These are phyloP conservation scores for Aristolochia californica DNA, from an alignment of 164 flowering plant genomes.

Conservation along the genomic window DNA sequence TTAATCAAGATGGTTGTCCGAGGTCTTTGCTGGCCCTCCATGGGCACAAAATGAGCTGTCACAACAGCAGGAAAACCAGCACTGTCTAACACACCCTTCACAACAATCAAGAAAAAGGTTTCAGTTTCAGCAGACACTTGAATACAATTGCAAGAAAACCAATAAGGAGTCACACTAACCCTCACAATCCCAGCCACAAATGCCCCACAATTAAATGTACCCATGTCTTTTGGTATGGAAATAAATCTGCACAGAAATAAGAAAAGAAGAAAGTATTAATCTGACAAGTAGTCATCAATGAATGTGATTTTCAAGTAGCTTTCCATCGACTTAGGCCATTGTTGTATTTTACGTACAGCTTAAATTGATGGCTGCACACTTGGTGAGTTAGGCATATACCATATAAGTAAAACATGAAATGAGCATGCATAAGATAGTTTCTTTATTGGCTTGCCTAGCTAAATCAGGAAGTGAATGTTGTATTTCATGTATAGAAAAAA, in stretches of 20 bases:
- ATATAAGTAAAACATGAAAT: background rate
- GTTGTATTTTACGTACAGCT: too few relatives aligned
- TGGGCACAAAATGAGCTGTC: conserved; percentile 97
- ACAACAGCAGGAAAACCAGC: conserved; percentile 98
- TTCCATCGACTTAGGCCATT: too few relatives aligned
- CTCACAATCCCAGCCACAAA: conserved; percentile 99
- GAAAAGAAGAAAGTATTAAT: background rate
- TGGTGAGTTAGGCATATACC: too few relatives aligned
- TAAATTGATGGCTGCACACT: too few relatives aligned
- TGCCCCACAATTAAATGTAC: conserved; percentile 99
- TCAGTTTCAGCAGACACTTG: conserved; percentile 14
- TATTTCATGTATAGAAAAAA: too few relatives aligned
- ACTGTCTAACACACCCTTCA: conserved; percentile 86
- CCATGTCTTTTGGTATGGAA: conserved; percentile 98
- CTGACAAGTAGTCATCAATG: too few relatives aligned
- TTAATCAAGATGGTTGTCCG: conserved; percentile 94
- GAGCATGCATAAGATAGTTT: background rate
- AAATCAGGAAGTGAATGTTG: too few relatives aligned
- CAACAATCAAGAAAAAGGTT: conserved; percentile 4
- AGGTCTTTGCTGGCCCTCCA: conserved; percentile 96
- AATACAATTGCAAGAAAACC: background rate
- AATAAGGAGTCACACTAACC: conserved; percentile 31
- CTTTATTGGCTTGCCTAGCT: background rate
- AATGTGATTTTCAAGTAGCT: too few relatives aligned
- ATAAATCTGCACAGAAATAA: conserved; percentile 53